Evolutionary conservation across 331 rosid genomes (phyloP).

Genomic region (Erythrophleum ivorense): DNA sequence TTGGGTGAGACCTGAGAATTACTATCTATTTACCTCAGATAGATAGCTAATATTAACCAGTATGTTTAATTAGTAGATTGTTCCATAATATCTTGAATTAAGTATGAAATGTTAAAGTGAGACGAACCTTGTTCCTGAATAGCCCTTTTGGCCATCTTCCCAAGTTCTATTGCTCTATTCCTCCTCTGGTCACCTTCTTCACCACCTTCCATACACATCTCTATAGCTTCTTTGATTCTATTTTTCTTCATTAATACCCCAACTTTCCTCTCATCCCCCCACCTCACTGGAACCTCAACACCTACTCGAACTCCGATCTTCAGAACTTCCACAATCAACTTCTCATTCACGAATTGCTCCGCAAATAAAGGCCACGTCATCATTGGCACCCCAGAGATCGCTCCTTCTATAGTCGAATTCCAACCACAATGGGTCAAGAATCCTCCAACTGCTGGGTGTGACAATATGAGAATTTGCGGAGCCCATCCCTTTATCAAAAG

Average conservation of each 20-base stretch:
- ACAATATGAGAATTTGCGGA: slow-evolving; percentile 41
- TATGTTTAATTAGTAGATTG: background rate
- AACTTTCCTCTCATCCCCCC: slow-evolving; percentile 44
- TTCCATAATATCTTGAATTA: slow-evolving; percentile 47
- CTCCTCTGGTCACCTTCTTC: slow-evolving; percentile 44
- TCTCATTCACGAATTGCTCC: slow-evolving; percentile 47
- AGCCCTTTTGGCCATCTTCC: slow-evolving; percentile 50
- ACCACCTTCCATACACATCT: slow-evolving; percentile 42
- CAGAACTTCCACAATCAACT: slow-evolving; percentile 39
- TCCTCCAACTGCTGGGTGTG: slow-evolving; percentile 42
- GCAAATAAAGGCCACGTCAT: slow-evolving; percentile 50
- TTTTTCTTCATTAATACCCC: slow-evolving; percentile 45
- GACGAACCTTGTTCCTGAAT: slow-evolving; percentile 59
- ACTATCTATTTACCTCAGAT: background rate
- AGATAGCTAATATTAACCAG: background rate
- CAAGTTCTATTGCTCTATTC: slow-evolving; percentile 49
- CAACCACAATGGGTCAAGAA: slow-evolving; percentile 52
- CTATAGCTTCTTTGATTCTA: slow-evolving; percentile 37
- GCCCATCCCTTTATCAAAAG: slow-evolving; percentile 45
- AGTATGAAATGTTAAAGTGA: slow-evolving; percentile 40
- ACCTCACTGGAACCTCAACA: slow-evolving; percentile 31
- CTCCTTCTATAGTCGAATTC: slow-evolving; percentile 46
- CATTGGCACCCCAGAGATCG: slow-evolving; percentile 43
- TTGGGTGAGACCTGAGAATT: background rate
- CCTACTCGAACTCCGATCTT: slow-evolving; percentile 46